Percentiles rank a stretch among this genome's conserved stretches.
Evolutionary conservation across 1,284 basidiomycete species (phyloP).

Genomic region (Leccinum cinnamomeum): DNA sequence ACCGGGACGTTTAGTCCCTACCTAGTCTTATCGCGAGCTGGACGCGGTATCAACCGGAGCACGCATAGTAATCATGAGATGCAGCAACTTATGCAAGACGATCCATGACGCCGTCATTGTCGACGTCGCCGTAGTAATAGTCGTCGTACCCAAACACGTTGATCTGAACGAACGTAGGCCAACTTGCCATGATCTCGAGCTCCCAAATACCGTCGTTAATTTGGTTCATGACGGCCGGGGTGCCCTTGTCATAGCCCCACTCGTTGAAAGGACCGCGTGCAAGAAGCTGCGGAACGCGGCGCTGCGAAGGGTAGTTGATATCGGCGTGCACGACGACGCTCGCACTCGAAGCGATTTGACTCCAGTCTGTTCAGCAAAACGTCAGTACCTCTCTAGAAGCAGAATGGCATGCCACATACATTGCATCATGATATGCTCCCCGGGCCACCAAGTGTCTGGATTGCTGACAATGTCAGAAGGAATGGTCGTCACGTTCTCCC

Average conservation of each 20-base stretch:
- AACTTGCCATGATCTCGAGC: conserved; percentile 80
- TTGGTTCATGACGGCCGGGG: conserved; percentile 64
- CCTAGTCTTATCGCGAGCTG: conserved; percentile 23
- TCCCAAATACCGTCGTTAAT: conserved; percentile 68
- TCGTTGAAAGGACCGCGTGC: conserved; percentile 85
- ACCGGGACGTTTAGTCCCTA: neutral
- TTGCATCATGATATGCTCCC: conserved; percentile 84
- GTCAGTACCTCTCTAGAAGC: conserved; percentile 2
- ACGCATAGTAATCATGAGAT: conserved; percentile 5
- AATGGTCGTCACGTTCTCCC: conserved; percentile 72
- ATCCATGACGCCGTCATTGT: conserved; percentile 84
- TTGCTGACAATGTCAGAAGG: conserved; percentile 55
- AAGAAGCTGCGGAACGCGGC: conserved; percentile 83
- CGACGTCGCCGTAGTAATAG: conserved; percentile 88
- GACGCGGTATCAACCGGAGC: conserved; percentile 6
- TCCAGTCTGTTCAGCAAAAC: conserved; percentile 63
- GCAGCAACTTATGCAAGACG: conserved; percentile 51
- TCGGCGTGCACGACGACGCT: conserved; percentile 79
- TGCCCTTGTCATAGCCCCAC: conserved; percentile 88
- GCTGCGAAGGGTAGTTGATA: conserved; percentile 54
- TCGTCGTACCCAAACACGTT: conserved; percentile 88
- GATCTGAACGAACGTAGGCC: conserved; percentile 86
- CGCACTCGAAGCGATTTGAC: conserved; percentile 58
- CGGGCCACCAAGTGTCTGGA: conserved; percentile 72
- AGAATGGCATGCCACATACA: conserved; percentile 48